Evolutionary conservation across 2,329 filamentous ascomycete species (phyloP).

Genomic region (Aotearoamyces nothofagi): DNA sequence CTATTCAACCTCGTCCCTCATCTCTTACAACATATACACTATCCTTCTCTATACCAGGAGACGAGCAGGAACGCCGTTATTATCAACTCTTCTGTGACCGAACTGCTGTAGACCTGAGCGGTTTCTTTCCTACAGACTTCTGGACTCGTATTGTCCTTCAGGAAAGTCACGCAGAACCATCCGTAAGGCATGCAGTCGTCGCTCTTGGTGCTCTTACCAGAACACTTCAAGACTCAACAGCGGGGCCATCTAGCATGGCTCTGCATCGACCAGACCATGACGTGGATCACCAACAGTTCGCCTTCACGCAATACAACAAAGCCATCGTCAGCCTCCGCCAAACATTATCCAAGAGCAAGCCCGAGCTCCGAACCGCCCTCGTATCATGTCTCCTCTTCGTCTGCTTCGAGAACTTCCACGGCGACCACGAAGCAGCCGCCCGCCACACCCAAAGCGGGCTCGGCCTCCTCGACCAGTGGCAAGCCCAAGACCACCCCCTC

Average conservation of each 20-base stretch:
- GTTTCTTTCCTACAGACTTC: slow-evolving; percentile 46
- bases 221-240: slow-evolving; percentile 26
- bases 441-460: slow-evolving; percentile 38
- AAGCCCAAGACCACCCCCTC: not conserved
- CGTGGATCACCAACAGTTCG: slow-evolving; percentile 37
- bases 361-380: slow-evolving; percentile 31
- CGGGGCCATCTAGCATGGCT: slow-evolving; percentile 9
- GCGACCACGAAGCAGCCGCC: slow-evolving; percentile 43
- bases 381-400: slow-evolving; percentile 46
- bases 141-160: slow-evolving; percentile 47
- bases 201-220: slow-evolving; percentile 50
- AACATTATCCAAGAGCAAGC: slow-evolving; percentile 24
- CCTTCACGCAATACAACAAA: slow-evolving; percentile 39
- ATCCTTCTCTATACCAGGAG: slow-evolving; percentile 29
- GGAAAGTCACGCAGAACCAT: slow-evolving; percentile 40
- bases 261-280: slow-evolving; percentile 20
- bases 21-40: not conserved
- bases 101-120: slow-evolving; percentile 42
- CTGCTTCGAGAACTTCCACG: slow-evolving; percentile 51
- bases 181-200: slow-evolving; percentile 46
- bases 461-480: slow-evolving; percentile 2
- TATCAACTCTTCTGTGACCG: slow-evolving; percentile 43
- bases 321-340: slow-evolving; percentile 33
- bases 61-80: slow-evolving; percentile 35
- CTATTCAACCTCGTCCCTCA: not conserved